Evolutionary conservation across 1,284 basidiomycete species (phyloP), one percentile per base, ranked within the genome.

Genomic region (Trichosporon sp.): DNA sequence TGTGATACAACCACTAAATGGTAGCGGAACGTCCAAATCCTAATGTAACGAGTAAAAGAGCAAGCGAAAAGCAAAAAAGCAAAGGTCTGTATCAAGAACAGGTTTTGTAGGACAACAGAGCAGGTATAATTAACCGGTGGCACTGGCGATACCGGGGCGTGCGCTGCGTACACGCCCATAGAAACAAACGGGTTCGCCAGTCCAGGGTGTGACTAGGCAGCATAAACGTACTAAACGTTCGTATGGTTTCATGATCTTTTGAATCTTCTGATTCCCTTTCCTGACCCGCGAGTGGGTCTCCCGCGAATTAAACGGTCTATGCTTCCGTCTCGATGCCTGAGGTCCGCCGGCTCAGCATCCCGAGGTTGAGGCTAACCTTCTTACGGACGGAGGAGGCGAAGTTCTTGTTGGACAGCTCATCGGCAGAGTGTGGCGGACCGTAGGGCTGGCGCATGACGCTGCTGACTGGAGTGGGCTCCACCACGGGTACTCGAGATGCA

Each of bases 331-430:
- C 71, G 31, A 18, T 62, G 21, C 58, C 65, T 18, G 56, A 60
- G 32, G 67, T 70, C 21, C 78, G 69, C 62, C 78, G 68, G 35
- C 72, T 73, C 25, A 79, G 73, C 76, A 79, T 78, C 21, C 75
- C 75, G 53, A 79, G 74, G 65, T 76, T 76, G 15, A 75, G 67
- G 11, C 76, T 77, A n/a, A 75, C 78, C 68, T 79, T 68, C 38
- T 69, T 69, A 38, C 71, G 69, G 38, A 72, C 56, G 8, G 56
- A 64, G 29, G 74, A 70, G 23, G 92, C 92, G 84, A 95, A 95
- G 84, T 95, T 95, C 86, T 91, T 91, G 62, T 90, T 88, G n/a
- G 90, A 89, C 53, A 95, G 87, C 80, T 94, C 92, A 76, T 93
- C 91, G 69, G 89, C 87, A 78, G 90, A 91, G 29, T 91, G 91